Base-by-base conservation (phyloP, 768 basidiomycete genomes). In the Mrakia blollopis region DNA sequence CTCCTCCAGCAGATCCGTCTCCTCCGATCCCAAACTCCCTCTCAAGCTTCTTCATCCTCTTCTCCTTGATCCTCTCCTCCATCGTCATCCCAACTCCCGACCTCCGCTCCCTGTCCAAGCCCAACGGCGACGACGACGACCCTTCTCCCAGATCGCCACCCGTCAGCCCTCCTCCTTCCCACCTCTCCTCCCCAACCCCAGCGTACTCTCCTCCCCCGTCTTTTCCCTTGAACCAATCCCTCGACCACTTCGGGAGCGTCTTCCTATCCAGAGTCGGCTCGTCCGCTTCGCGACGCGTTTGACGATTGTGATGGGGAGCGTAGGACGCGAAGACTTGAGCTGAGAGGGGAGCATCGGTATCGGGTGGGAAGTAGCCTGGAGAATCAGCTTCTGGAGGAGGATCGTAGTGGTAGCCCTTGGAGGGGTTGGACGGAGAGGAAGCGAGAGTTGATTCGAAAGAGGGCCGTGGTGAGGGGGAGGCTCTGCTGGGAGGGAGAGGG, bases 181-280 rank as follows among this genome's bases (percentile, higher is more conserved):
- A 63, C 14, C 30, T n/a, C 35, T 63, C 62, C n/a, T 61, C 60
- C 11, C n/a, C 60, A 16, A 61, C 60, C 10, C n/a, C 60, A 14
- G n/a, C 60, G 23, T 61, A 61, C 60, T 61, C 60, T 16, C 60
- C 60, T 63, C 62, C 30, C 2, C 30, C 30, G 6, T 35, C 62
- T 32, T 32, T 35, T 13, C n/a, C 62, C 16, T 63, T 63, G 62
- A 63, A 63, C 62, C 62, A 63, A 13, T 63, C 62, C 62, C 62
- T 63, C 62, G 62, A 63, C 62, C 62, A 63, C 35, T 35, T 63
- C 8, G 62, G 62, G 62, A 63, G 28, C 62, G 62, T 37, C 62
- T 30, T 32, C 9, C 62, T 5, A 16, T 63, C 62, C 30, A 30
- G 13, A 32, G n/a, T 30, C 62, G 18, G n/a, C 62, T 32, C 30